phyloP scores from a whole-genome alignment of 306 rosid genomes.

The Prunus armeniaca region DNA sequence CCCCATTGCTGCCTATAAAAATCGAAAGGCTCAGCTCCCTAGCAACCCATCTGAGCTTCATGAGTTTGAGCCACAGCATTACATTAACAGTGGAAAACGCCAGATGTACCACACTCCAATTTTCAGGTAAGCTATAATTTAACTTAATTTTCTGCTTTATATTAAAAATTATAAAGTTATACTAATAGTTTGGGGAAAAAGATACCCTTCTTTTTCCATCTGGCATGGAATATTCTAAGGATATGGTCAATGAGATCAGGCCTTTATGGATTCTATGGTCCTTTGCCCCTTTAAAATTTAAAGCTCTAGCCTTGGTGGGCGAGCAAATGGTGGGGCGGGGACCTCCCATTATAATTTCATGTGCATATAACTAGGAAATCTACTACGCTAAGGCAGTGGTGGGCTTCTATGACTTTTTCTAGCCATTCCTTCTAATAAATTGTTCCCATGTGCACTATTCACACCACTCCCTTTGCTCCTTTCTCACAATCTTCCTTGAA shows the following conservation, averaged over 20 bases:
- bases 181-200: background rate
- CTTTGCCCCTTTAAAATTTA: background rate
- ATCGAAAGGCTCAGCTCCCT: constrained; percentile 52
- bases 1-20: constrained; percentile 42
- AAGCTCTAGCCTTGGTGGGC: background rate
- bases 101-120: constrained; percentile 50
- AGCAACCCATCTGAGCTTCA: constrained; percentile 43
- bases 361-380: constrained; percentile 21
- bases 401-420: background rate
- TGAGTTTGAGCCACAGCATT: constrained; percentile 49
- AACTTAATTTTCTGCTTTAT: background rate
- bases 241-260: constrained; percentile 8
- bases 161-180: too few relatives aligned
- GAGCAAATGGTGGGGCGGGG: background rate
- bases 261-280: constrained; percentile 1
- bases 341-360: background rate
- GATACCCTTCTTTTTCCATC: background rate
- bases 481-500: constrained; percentile 11
- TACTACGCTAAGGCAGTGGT: constrained; percentile 7
- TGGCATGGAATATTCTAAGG: constrained; percentile 14
- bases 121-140: constrained; percentile 46
- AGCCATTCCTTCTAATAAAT: constrained; percentile 16
- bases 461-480: background rate
- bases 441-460: constrained; percentile 11
- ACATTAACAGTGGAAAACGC: constrained; percentile 35